phyloP scores from a whole-genome alignment of 768 basidiomycete genomes.

The Amanita jacksonii region DNA sequence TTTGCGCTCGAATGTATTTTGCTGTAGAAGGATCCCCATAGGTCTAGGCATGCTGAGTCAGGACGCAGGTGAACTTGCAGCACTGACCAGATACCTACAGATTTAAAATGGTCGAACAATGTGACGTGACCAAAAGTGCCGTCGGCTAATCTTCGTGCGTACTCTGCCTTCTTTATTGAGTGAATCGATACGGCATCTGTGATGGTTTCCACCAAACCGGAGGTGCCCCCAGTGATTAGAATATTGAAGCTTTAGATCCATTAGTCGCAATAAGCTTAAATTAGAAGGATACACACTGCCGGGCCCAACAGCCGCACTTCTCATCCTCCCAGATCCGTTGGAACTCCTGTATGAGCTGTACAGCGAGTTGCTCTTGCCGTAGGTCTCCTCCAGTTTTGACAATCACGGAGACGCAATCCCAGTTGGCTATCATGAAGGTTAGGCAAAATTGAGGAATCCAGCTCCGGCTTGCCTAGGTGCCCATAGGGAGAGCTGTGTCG shows the following conservation, averaged over 20 bases:
- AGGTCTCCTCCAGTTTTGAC: constrained; percentile 97
- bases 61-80: neutral
- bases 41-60: constrained; percentile 37
- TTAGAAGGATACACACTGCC: constrained; percentile 50
- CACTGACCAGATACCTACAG: constrained; percentile 35
- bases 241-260: constrained; percentile 73
- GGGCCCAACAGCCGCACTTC: constrained; percentile 85
- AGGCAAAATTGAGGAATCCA: neutral
- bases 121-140: constrained; percentile 83
- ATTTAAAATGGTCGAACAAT: constrained; percentile 84
- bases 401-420: constrained; percentile 93
- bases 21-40: constrained; percentile 86
- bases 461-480: constrained; percentile 57
- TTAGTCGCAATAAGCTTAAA: neutral
- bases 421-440: constrained; percentile 38
- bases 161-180: constrained; percentile 98
- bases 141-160: constrained; percentile 76
- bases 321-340: constrained; percentile 94
- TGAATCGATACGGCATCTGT: constrained; percentile 98
- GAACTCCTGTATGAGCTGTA: constrained; percentile 90
- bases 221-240: constrained; percentile 85
- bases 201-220: constrained; percentile 95
- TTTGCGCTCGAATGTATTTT: constrained; percentile 83
- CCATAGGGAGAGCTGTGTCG: constrained; percentile 92
- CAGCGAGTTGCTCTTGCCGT: constrained; percentile 94